Base-by-base conservation (phyloP, 2,329 filamentous ascomycete genomes). In the Colletotrichum sp. region DNA sequence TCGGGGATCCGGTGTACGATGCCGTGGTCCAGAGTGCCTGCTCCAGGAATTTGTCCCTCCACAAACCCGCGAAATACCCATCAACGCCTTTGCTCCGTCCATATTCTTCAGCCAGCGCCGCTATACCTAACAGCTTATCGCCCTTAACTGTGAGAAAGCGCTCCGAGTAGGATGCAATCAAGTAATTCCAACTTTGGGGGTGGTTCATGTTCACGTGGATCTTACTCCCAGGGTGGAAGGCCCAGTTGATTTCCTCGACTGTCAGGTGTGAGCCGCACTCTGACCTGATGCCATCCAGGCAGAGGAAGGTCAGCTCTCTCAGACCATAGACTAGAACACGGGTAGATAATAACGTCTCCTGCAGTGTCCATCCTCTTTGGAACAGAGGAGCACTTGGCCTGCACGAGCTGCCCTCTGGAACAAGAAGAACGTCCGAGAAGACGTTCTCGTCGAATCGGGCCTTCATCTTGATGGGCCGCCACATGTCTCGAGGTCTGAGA, bases 401-500 rank as follows among this genome's bases (percentile, higher is more conserved):
- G 2, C 66, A 68, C 2, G 48, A 68, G 4, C 9, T 36, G 1
- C 52, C 30, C 2, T 7, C 1, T 10, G 66, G 66, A 1, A 68
- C 1, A 0, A 68, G 12, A 2, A 58, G n/a, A 7, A 68, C 66
- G 1, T 68, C 48, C 3, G 66, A 68, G 7, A 58, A 68, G 16
- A 67, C 65, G 48, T 67, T 67, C 0, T 67, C 65, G 10, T 58
- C 65, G n/a, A 58, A 67, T 0, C 65, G 43, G 1, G 65, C 48
- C 28, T n/a, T 67, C 30, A 67, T 39, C 65, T 43, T 25, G 15
- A 58, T 22, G 12, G 66, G 66, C 3, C 56, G 48, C 66, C 66
- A 68, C 16, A 39, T 13, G 4, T 5, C 30, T 15, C 66, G 66
- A 15, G 66, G 48, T 2, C 28, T 48, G 10, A 70, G 67, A 13